Evolutionary conservation across 2,329 filamentous ascomycete genomes (phyloP).

Genomic region (Sclerotinia trifoliorum): DNA sequence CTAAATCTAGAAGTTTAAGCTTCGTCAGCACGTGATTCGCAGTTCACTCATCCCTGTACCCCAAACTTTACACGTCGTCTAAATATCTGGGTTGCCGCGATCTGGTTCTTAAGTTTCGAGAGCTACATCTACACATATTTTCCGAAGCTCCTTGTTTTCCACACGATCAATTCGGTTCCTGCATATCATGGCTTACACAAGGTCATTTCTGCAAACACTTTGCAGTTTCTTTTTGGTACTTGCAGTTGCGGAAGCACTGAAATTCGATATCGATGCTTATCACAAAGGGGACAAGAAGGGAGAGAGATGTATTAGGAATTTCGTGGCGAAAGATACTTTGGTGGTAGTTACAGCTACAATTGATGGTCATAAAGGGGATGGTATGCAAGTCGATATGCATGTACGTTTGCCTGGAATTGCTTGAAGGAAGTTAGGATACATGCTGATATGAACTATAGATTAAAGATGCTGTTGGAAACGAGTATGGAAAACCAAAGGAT

Average conservation of each 20-base stretch:
- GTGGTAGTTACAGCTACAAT: conserved; percentile 93
- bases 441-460: conserved; percentile 58
- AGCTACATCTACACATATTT: conserved; percentile 22
- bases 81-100: conserved; percentile 24
- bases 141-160: background rate
- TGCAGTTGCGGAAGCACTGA: conserved; percentile 65
- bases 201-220: conserved; percentile 56
- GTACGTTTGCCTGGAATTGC: conserved; percentile 52
- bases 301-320: conserved; percentile 94
- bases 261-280: conserved; percentile 85
- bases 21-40: conserved; percentile 23
- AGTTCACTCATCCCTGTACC: conserved; percentile 26
- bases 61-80: conserved; percentile 32
- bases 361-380: conserved; percentile 83
- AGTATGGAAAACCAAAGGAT: conserved; percentile 89
- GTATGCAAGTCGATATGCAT: conserved; percentile 90
- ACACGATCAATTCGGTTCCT: conserved; percentile 5
- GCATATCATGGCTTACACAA: conserved; percentile 50
- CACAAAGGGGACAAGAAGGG: conserved; percentile 61
- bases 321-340: conserved; percentile 85
- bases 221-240: conserved; percentile 58
- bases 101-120: conserved; percentile 24
- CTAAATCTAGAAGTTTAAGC: conserved; percentile 18
- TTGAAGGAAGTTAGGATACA: background rate
- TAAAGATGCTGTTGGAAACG: conserved; percentile 90